Conservation (phyloP, 2,329 filamentous ascomycete genomes). For the Drechslerella dactyloides region DNA sequence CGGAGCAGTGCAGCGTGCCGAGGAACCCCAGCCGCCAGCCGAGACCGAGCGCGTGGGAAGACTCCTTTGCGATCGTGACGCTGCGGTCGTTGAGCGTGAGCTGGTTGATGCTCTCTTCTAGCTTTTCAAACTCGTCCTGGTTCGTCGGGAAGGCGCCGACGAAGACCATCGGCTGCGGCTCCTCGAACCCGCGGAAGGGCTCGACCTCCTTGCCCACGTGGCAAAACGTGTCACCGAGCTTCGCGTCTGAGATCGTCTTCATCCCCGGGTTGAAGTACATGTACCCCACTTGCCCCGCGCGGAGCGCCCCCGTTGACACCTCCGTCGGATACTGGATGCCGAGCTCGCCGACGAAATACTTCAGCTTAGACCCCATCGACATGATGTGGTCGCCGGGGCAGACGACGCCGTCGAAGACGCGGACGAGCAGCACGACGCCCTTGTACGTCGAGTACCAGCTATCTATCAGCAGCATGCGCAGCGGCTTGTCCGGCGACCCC, state of each 20-base stretch:
- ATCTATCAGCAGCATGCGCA: constrained; percentile 88
- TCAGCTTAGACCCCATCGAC: constrained; percentile 84
- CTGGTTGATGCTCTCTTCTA: constrained; percentile 85
- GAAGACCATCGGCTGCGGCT: constrained; percentile 98
- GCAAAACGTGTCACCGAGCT: constrained; percentile 94
- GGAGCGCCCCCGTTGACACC: constrained; percentile 77
- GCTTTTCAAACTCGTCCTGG: constrained; percentile 80
- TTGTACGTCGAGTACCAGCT: constrained; percentile 98
- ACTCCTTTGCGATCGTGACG: constrained; percentile 91
- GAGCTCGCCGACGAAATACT: constrained; percentile 93
- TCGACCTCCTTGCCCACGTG: constrained; percentile 81
- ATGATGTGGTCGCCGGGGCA: constrained; percentile 82
- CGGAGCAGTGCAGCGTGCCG: constrained; percentile 97
- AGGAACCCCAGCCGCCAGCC: constrained; percentile 94
- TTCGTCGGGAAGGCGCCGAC: constrained; percentile 96
- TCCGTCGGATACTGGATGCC: constrained; percentile 94
- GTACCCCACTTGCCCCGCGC: constrained; percentile 94
- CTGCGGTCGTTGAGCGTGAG: constrained; percentile 93
- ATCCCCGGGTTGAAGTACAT: constrained; percentile 98
- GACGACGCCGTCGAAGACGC: constrained; percentile 87
- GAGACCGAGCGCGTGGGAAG: constrained; percentile 88
- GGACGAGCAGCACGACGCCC: constrained; percentile 87
- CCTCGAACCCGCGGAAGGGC: constrained; percentile 88
- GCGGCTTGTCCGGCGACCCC: constrained; percentile 73
- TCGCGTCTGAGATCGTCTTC: constrained; percentile 94